Percentiles rank a stretch among this genome's conserved stretches.
Conservation (phyloP, 2,329 filamentous ascomycete genomes). For the Pestalotiopsis sp. region DNA sequence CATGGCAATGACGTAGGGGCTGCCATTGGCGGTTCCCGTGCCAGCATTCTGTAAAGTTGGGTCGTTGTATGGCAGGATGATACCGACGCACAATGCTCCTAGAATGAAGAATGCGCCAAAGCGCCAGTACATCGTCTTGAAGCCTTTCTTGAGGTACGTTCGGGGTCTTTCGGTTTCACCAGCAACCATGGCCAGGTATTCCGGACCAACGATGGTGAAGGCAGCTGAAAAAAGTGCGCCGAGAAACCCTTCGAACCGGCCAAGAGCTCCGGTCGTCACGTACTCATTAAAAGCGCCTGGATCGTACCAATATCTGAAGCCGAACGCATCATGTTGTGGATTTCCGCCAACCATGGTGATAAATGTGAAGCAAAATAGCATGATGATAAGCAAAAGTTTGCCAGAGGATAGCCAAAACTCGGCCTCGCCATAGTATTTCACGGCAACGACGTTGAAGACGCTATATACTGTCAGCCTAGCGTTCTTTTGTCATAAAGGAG, state of each 20-base stretch:
- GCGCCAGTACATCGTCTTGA: constrained; percentile 69
- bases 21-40: constrained; percentile 57
- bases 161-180: constrained; percentile 62
- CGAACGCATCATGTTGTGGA: constrained; percentile 68
- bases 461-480: constrained; percentile 17
- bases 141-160: constrained; percentile 62
- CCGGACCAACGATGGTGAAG: constrained; percentile 64
- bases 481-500: neutral
- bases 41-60: constrained; percentile 52
- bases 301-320: constrained; percentile 69
- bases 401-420: constrained; percentile 71
- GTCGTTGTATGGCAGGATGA: constrained; percentile 65
- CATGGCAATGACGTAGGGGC: constrained; percentile 60
- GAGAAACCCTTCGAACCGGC: constrained; percentile 67
- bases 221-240: constrained; percentile 59
- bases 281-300: constrained; percentile 66
- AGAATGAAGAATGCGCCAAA: constrained; percentile 69
- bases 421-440: constrained; percentile 51
- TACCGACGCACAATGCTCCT: constrained; percentile 64
- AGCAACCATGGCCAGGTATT: constrained; percentile 58
- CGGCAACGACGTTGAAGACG: constrained; percentile 34
- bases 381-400: constrained; percentile 69
- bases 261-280: constrained; percentile 62
- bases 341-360: constrained; percentile 81
- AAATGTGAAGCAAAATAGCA: constrained; percentile 76